Evolutionary conservation across 768 basidiomycete genomes (phyloP).

Genomic region (Leucosporidium yakuticum): DNA sequence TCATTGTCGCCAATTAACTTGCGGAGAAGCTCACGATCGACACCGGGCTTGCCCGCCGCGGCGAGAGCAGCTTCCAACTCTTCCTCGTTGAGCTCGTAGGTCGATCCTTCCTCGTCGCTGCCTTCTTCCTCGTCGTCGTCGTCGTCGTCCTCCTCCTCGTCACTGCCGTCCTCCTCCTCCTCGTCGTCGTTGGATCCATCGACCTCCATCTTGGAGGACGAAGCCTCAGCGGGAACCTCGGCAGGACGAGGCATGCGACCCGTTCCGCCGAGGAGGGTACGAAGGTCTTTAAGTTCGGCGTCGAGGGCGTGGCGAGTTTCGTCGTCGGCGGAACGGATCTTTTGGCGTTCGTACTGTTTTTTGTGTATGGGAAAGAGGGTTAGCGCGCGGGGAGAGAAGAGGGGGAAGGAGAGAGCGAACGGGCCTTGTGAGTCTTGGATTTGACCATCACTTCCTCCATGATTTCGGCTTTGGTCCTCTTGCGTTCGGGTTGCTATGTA

Average conservation of each 20-base stretch:
- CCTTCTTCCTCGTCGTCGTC: conserved; percentile 4
- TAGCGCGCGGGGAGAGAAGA: background rate
- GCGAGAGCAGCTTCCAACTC: conserved; percentile 30
- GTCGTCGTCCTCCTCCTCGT: conserved; percentile 3
- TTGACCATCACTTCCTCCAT: conserved; percentile 98
- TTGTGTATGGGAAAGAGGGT: background rate
- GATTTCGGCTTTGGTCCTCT: conserved; percentile 89
- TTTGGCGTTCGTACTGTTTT: conserved; percentile 79
- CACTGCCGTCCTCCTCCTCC: conserved; percentile 13
- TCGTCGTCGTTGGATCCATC: conserved; percentile 31
- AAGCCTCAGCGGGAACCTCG: background rate
- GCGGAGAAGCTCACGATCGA: conserved; percentile 39
- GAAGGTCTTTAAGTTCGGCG: conserved; percentile 73
- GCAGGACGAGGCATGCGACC: conserved; percentile 10
- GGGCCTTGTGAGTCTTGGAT: conserved; percentile 89
- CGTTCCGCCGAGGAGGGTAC: conserved; percentile 54
- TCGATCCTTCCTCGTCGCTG: conserved; percentile 11
- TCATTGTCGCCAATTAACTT: conserved; percentile 36
- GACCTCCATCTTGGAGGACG: conserved; percentile 31
- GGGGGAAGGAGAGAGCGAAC: conserved; percentile 35
- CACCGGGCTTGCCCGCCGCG: conserved; percentile 33
- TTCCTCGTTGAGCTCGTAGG: conserved; percentile 33
- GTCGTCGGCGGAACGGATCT: conserved; percentile 77
- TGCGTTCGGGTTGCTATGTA: conserved; percentile 50
- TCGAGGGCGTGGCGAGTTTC: conserved; percentile 82